Evolutionary conservation across 331 rosid species (phyloP).

Genomic region (Malus hybrid): DNA sequence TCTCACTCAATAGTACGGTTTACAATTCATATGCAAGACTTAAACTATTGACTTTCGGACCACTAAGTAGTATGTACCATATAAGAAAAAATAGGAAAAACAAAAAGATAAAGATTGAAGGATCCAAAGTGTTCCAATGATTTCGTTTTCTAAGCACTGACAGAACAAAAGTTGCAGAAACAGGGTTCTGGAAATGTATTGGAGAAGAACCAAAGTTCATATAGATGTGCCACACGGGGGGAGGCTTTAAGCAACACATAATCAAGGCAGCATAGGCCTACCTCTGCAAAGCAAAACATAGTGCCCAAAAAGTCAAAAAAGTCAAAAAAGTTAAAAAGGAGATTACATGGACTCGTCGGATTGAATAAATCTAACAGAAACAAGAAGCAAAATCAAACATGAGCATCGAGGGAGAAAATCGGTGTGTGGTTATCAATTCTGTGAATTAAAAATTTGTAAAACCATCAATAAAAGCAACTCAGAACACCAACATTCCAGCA

Average conservation of each 20-base stretch:
- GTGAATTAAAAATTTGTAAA: not conserved
- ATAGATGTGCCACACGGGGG: slow-evolving; percentile 8
- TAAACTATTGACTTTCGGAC: too few species aligned
- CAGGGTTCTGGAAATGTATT: not conserved
- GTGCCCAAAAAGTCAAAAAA: not conserved
- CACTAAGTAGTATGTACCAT: too few species aligned
- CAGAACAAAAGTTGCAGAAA: not conserved
- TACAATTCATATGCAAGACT: too few species aligned
- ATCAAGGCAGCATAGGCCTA: slow-evolving; percentile 10
- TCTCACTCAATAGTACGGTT: too few species aligned
- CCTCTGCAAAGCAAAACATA: not conserved
- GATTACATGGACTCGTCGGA: slow-evolving; percentile 1
- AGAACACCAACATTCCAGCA: slow-evolving; percentile 2
- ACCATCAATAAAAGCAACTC: not conserved
- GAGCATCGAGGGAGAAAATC: too few species aligned
- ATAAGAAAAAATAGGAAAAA: not conserved
- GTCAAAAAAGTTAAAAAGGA: slow-evolving; percentile 13
- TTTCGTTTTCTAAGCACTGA: not conserved
- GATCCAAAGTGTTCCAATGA: not conserved
- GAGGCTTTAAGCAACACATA: slow-evolving; percentile 12
- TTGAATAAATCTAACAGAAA: too few species aligned
- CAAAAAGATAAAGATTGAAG: too few species aligned
- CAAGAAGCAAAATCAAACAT: too few species aligned
- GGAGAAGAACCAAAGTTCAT: slow-evolving; percentile 8
- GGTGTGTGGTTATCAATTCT: too few species aligned